Base-by-base conservation (phyloP, 306 rosid genomes). In the Prunus mongolica region DNA sequence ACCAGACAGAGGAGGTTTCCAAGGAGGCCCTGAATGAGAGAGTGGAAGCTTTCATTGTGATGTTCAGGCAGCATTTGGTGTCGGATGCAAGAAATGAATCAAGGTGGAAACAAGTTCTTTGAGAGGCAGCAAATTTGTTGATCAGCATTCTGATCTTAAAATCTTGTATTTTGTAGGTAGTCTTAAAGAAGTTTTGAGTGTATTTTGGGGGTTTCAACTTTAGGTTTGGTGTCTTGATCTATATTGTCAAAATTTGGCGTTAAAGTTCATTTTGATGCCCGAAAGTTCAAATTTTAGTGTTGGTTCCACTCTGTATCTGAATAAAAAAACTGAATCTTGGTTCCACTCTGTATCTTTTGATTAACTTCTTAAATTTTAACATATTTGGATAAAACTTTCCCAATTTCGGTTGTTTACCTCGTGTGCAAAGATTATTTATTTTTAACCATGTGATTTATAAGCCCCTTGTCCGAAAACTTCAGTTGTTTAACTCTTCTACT, bases 31-130 rank as follows among this genome's bases (percentile, higher is more conserved):
- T 95, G 86, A 91, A 96, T 69, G 96, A 91, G 79, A 92, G 91
- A 81, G 98, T 81, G 65, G 99, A 96, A 76, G 97, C 99, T 78
- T 96, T 96, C 82, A 96, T 96, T 50, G 71, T 92, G n/a, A 91
- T 86, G 97, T 96, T 96, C 50, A 88, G 96, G 76, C 88, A 88
- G 76, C 99, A 96, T 69, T 87, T 96, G 85, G 90, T 82, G 47
- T 86, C 85, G 1, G 99, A 96, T 83, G 98, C 93, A 19, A 89
- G 73, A 63, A 82, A 76, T 55, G 62, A 9, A 44, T 55, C 47
- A 2, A 18, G 68, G 46, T 51, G 61, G 76, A 34, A 14, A 47
- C 64, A 54, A 45, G 32, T 25, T 44, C 52, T 47, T 3, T 47
- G 44, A 38, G 44, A 38, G 44, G 44, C 44, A 28, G 2, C 9